These are phyloP conservation scores for Fusarium humuli DNA, from an alignment of 2,329 filamentous ascomycete genomes.

Conservation along the genomic window DNA sequence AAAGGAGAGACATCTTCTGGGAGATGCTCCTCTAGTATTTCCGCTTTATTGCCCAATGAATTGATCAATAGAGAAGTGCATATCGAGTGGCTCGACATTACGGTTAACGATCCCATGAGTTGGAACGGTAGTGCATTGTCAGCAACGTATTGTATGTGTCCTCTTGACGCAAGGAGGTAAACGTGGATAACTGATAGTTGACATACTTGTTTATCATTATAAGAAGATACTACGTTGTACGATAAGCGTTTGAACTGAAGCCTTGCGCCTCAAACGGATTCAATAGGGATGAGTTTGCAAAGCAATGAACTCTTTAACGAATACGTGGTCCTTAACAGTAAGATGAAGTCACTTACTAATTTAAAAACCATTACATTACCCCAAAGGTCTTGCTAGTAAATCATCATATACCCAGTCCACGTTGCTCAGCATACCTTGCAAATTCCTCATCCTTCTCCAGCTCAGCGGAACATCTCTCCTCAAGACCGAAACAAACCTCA, in stretches of 20 bases:
- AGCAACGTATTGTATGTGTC: background rate
- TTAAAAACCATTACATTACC: too few species aligned
- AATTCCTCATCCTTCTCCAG: slow-evolving; percentile 16
- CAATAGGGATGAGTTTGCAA: too few species aligned
- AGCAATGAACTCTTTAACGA: too few species aligned
- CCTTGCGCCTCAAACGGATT: background rate
- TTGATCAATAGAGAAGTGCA: background rate
- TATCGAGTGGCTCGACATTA: background rate
- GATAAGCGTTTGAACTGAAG: too few species aligned
- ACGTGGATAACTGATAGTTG: too few species aligned
- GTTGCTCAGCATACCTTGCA: background rate
- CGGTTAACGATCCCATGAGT: too few species aligned
- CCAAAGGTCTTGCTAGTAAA: too few species aligned
- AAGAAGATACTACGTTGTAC: background rate
- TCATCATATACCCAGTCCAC: background rate
- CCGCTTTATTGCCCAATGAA: background rate
- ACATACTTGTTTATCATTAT: too few species aligned
- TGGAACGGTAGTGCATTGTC: background rate
- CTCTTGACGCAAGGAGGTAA: too few species aligned
- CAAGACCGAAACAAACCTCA: slow-evolving; percentile 19
- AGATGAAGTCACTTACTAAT: too few species aligned
- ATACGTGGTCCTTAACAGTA: too few species aligned
- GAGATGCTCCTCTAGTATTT: background rate
- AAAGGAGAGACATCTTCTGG: too few species aligned
- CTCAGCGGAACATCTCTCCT: slow-evolving; percentile 6